phyloP scores from a whole-genome alignment of 805 yeast genomes.

The Saccharomycopsis fermentans region DNA sequence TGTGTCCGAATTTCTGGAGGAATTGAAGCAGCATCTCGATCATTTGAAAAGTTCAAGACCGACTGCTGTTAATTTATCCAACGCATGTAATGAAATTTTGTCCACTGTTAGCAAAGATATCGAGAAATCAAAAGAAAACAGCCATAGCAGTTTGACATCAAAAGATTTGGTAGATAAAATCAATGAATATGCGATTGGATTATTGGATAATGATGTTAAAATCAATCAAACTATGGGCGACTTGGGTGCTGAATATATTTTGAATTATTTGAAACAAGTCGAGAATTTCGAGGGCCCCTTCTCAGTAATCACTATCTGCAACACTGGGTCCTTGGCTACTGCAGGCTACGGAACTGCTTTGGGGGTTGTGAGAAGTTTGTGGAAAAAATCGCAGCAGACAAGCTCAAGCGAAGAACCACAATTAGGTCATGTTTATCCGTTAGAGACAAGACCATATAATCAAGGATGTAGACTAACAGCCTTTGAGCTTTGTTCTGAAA shows the following conservation, averaged over 20 bases:
- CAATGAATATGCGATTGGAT: constrained; percentile 34
- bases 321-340: constrained; percentile 94
- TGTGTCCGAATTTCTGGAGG: constrained; percentile 28
- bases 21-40: constrained; percentile 42
- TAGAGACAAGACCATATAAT: constrained; percentile 94
- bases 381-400: constrained; percentile 29
- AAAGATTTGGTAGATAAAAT: constrained; percentile 21
- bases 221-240: constrained; percentile 73
- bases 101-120: constrained; percentile 25
- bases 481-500: constrained; percentile 75
- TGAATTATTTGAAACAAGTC: constrained; percentile 29
- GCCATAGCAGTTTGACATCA: constrained; percentile 19
- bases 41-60: constrained; percentile 74
- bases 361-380: constrained; percentile 77
- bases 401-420: constrained; percentile 29
- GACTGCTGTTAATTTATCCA: constrained; percentile 86
- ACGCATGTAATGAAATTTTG: constrained; percentile 42
- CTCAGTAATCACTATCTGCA: constrained; percentile 84
- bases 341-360: constrained; percentile 97
- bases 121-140: constrained; percentile 1
- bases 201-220: constrained; percentile 68
- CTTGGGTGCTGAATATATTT: constrained; percentile 67
- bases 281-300: constrained; percentile 54
- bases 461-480: constrained; percentile 94
- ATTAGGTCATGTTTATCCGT: constrained; percentile 67